phyloP scores from a whole-genome alignment of 352 stramenopile species.

The Elongisporangium undulatum region DNA sequence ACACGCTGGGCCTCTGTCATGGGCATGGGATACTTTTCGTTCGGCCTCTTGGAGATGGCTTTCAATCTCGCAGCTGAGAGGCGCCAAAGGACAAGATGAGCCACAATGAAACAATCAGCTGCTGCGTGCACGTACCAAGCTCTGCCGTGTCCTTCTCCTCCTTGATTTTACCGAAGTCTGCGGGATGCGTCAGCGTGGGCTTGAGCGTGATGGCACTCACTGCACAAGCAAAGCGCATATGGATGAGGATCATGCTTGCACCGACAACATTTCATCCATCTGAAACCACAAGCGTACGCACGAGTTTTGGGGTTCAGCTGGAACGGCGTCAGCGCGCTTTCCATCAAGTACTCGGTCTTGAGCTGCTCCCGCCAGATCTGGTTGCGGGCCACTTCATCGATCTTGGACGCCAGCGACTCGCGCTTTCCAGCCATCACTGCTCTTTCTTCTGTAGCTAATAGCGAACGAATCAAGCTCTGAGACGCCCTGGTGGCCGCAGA shows the following conservation, averaged over 20 bases:
- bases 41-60: constrained; percentile 48
- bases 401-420: constrained; percentile 74
- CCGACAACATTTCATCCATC: not conserved
- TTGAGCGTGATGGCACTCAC: constrained; percentile 77
- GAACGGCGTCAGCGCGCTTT: constrained; percentile 70
- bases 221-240: constrained; percentile 11
- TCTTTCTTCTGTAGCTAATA: not conserved
- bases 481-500: too few relatives aligned
- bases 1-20: constrained; percentile 76
- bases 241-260: not conserved
- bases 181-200: constrained; percentile 67
- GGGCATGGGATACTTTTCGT: constrained; percentile 56
- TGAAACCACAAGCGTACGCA: constrained; percentile 16
- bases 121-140: constrained; percentile 28
- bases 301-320: constrained; percentile 81
- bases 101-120: too few relatives aligned
- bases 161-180: constrained; percentile 57
- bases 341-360: constrained; percentile 77
- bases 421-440: constrained; percentile 23
- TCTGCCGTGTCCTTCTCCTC: constrained; percentile 48
- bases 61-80: not conserved
- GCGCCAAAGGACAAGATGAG: too few relatives aligned
- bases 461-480: not conserved
- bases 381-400: constrained; percentile 80
- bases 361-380: constrained; percentile 89